These are phyloP conservation scores for Lichtheimia ornata DNA, from an alignment of 371 early-diverging fungal genomes.

Conservation along the genomic window DNA sequence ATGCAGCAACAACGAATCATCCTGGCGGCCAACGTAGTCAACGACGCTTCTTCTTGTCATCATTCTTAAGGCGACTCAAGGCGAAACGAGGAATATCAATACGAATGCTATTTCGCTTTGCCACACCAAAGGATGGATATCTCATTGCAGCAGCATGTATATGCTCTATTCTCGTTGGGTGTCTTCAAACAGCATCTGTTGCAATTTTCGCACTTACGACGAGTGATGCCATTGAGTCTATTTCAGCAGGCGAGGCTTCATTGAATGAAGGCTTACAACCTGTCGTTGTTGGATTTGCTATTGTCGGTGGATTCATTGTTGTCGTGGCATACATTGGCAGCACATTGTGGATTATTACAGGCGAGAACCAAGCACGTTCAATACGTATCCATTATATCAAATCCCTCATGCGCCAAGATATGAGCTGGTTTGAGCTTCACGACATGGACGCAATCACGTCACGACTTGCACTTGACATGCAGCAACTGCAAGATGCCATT, in stretches of 20 bases:
- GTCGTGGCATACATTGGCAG: slow-evolving; percentile 39
- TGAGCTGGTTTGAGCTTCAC: slow-evolving; percentile 80
- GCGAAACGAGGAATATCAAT: slow-evolving; percentile 33
- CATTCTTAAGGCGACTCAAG: too few species aligned
- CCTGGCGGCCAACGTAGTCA: too few species aligned
- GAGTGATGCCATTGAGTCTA: background rate
- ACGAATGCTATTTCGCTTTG: slow-evolving; percentile 67
- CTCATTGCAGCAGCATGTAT: slow-evolving; percentile 17
- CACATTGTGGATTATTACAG: slow-evolving; percentile 45
- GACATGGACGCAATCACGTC: slow-evolving; percentile 64
- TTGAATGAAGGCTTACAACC: slow-evolving; percentile 9
- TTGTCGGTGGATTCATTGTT: slow-evolving; percentile 42
- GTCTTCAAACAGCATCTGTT: slow-evolving; percentile 21
- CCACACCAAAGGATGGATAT: slow-evolving; percentile 57
- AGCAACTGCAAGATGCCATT: slow-evolving; percentile 81
- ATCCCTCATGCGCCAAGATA: slow-evolving; percentile 80
- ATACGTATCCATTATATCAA: slow-evolving; percentile 61
- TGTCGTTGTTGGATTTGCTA: slow-evolving; percentile 12
- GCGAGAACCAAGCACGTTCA: slow-evolving; percentile 38
- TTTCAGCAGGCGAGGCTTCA: slow-evolving; percentile 7
- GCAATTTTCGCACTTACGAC: slow-evolving; percentile 25
- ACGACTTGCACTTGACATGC: slow-evolving; percentile 70
- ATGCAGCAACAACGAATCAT: too few species aligned
- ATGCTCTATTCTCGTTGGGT: slow-evolving; percentile 23
- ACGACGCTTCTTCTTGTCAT: too few species aligned